Conservation (phyloP, 2,329 filamentous ascomycete species). For the Botryotinia globosa region DNA sequence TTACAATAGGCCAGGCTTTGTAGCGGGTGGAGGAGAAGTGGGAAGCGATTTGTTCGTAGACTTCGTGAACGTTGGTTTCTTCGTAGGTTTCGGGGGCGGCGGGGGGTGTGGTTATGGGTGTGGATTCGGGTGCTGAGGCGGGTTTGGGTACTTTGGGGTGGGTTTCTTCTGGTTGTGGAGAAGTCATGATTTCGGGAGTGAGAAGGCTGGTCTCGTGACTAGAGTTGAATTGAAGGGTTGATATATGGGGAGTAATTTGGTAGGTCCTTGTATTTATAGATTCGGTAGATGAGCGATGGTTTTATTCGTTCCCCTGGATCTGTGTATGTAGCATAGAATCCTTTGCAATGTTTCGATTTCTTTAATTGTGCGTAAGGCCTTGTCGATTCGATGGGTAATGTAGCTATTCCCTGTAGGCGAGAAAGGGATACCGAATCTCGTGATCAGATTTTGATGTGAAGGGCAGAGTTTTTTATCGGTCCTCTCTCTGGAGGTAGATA, state of each 20-base stretch:
- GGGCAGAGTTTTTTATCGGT: neutral
- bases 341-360: neutral
- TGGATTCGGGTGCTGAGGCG: conserved; percentile 6
- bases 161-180: neutral
- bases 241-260: neutral
- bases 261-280: neutral
- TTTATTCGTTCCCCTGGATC: neutral
- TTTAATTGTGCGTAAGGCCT: neutral
- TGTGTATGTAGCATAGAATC: neutral
- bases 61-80: conserved; percentile 79
- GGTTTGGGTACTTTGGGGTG: neutral
- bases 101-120: neutral
- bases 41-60: conserved; percentile 84
- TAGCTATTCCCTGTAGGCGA: neutral
- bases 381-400: neutral
- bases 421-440: neutral
- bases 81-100: conserved; percentile 61
- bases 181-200: conserved; percentile 10
- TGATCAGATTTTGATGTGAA: neutral
- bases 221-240: neutral
- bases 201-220: neutral
- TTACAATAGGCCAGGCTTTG: conserved; percentile 90
- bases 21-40: conserved; percentile 80
- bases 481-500: neutral
- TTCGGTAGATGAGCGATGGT: neutral